Evolutionary conservation across 164 flowering plant genomes (phyloP), one percentile per base, ranked within the genome.

Genomic region (Sextonia rubra): DNA sequence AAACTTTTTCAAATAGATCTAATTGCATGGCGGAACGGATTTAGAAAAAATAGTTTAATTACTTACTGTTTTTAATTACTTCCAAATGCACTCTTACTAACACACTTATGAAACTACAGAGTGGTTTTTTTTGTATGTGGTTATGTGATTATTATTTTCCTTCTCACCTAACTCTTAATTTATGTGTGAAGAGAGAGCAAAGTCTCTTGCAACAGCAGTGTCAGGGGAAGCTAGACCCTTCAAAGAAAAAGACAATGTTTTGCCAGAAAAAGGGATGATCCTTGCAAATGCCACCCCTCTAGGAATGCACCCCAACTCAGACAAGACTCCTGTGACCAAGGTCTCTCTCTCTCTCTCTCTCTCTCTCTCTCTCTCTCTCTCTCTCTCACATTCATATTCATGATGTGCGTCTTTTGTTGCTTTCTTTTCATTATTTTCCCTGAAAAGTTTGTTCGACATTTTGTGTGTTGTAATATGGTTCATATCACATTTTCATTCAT

Each of bases 241-340:
- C 22, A 84, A 70, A 27, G 71, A 73, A 4, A 32, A 82, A 30
- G 74, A 74, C 22, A 67, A 18, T 12, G 85, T 85, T 78, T 47
- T 64, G 44, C 86, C 87, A 2, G 87, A 83, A 70, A 73, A 82
- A 44, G 86, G 86, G 22, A 84, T 85, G 87, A 82, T 89, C 67
- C 89, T 89, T 72, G 92, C 89, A 64, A 87, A 89, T 70, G 73
- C 88, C 37, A 78, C 88, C 9, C 73, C 90, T 25, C 60, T 87
- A 0, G 92, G 90, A 66, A 89, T 89, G 92, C 74, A 84, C 63
- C 92, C 90, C 22, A 80, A 82, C 18, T 6, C 69, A 5, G 78
- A 85, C 66, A 32, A 76, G 49, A 84, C 83, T 9, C 90, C 89
- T 20, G 29, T 89, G 60, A n/a, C 88, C 15, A 84, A 87, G 92